Percentiles rank a stretch among this genome's conserved stretches.
Conservation (phyloP, 345 rosid species). For the Eucalyptus decipiens region DNA sequence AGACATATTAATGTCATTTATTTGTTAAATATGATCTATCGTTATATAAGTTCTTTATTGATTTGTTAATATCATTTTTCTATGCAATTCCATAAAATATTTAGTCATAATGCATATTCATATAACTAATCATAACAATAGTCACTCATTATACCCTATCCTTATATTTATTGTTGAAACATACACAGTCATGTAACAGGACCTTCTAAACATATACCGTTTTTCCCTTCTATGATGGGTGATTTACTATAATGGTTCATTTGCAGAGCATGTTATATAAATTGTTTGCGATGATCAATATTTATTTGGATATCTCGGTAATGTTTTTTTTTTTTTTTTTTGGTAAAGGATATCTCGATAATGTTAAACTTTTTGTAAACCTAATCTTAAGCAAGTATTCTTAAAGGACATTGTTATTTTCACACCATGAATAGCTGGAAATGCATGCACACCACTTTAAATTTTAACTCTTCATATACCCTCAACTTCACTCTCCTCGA, state of each 20-base stretch:
- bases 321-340: too few species aligned
- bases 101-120: too few species aligned
- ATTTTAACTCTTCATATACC: fast-evolving
- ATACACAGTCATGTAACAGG: neutral
- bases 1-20: too few species aligned
- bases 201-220: neutral
- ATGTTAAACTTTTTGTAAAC: neutral
- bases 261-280: too few species aligned
- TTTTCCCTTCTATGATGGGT: neutral
- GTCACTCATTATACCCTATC: neutral
- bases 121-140: neutral
- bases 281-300: too few species aligned
- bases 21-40: neutral
- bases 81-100: too few species aligned
- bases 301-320: too few species aligned
- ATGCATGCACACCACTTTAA: neutral
- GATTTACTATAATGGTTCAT: too few species aligned
- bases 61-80: neutral
- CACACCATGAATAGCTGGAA: neutral
- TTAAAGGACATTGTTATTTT: neutral
- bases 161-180: neutral
- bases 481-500: too few species aligned
- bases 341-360: neutral
- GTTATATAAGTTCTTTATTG: too few species aligned
- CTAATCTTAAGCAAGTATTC: neutral